A percentile compares a stretch with the other conserved stretches of the same genome.
phyloP scores from a whole-genome alignment of 345 rosid species.

The Murraya koenigii region DNA sequence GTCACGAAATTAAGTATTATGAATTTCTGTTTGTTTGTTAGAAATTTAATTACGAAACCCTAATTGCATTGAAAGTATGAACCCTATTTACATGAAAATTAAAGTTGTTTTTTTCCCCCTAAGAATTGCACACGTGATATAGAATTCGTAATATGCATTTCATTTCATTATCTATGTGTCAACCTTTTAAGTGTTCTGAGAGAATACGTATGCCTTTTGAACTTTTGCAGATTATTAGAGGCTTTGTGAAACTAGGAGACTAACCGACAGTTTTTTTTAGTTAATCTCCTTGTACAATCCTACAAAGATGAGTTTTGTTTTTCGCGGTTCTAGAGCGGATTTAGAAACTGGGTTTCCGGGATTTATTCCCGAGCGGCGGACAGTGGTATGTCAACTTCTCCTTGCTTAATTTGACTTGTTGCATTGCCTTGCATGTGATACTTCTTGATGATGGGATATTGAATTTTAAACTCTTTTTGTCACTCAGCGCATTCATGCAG shows the following conservation, averaged over 20 bases:
- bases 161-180: not conserved
- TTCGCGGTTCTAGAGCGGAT: slow-evolving; percentile 80
- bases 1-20: not conserved
- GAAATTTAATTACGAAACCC: not conserved
- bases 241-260: not conserved
- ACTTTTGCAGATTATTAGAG: not conserved
- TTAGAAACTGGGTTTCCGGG: slow-evolving; percentile 73
- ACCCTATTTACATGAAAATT: not conserved
- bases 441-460: not conserved
- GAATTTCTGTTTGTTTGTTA: not conserved
- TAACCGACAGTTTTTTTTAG: not conserved
- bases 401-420: not conserved
- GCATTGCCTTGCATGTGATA: not conserved
- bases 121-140: not conserved
- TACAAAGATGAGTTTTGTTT: slow-evolving; percentile 74
- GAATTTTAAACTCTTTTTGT: not conserved
- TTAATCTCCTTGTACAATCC: not conserved
- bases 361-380: slow-evolving; percentile 65
- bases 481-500: slow-evolving; percentile 76
- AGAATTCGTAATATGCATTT: not conserved
- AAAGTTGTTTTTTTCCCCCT: accelerated
- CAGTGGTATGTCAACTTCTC: slow-evolving; percentile 50
- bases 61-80: not conserved
- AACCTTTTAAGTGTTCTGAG: not conserved
- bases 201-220: not conserved